These are phyloP conservation scores for Tuber borchii DNA, from an alignment of 495 filamentous ascomycete genomes.

Conservation along the genomic window DNA sequence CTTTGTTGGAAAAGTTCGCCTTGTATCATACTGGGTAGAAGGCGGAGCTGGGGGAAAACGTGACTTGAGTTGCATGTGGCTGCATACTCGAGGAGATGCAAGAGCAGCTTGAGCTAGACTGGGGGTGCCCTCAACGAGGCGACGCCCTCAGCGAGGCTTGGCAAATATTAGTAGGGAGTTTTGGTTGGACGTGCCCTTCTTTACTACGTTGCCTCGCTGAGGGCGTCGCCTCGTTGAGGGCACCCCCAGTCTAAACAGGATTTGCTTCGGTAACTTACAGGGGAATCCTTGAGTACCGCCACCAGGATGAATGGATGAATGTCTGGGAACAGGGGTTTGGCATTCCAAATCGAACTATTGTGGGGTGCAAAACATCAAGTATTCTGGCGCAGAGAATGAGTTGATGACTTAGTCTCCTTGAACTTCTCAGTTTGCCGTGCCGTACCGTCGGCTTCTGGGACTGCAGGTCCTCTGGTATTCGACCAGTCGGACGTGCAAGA, in stretches of 20 bases:
- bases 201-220: too few species aligned
- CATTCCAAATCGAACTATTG: conserved; percentile 17
- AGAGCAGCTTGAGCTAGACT: conserved; percentile 13
- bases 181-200: too few species aligned
- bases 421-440: background rate
- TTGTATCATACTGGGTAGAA: background rate
- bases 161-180: too few species aligned
- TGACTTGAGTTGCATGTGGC: conserved; percentile 28
- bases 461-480: background rate
- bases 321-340: conserved; percentile 13
- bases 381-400: background rate
- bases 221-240: too few species aligned
- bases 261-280: conserved; percentile 24
- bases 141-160: too few species aligned
- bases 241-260: too few species aligned
- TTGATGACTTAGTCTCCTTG: background rate
- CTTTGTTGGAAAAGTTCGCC: background rate
- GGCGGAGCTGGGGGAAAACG: conserved; percentile 21
- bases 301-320: background rate
- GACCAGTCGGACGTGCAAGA: background rate
- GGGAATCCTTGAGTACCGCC: background rate
- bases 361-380: conserved; percentile 17
- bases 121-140: too few species aligned
- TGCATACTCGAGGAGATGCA: conserved; percentile 1
- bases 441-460: background rate